Conservation (phyloP, 2,329 filamentous ascomycete genomes). For the Fusarium cicatricum region DNA sequence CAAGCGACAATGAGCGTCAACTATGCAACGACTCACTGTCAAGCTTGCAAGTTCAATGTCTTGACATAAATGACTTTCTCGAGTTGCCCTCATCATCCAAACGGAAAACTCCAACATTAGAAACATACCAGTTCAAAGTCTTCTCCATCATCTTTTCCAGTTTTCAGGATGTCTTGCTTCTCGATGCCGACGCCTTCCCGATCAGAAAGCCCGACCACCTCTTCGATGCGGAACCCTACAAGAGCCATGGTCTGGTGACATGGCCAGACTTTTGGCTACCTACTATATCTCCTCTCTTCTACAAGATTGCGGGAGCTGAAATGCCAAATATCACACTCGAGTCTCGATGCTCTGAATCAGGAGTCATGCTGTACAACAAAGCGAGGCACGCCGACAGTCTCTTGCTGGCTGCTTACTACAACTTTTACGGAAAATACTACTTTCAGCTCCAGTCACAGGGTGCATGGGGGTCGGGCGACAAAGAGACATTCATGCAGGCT, state of each 20-base stretch:
- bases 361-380: slow-evolving; percentile 36
- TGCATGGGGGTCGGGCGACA: slow-evolving; percentile 38
- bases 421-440: slow-evolving; percentile 36
- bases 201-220: slow-evolving; percentile 30
- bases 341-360: slow-evolving; percentile 34
- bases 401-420: slow-evolving; percentile 35
- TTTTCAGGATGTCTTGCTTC: slow-evolving; percentile 35
- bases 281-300: slow-evolving; percentile 36
- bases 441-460: slow-evolving; percentile 41
- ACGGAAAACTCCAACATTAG: slow-evolving; percentile 11
- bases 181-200: slow-evolving; percentile 38
- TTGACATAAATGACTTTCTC: slow-evolving; percentile 36
- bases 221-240: slow-evolving; percentile 30
- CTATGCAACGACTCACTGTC: slow-evolving; percentile 17
- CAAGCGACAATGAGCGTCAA: slow-evolving; percentile 20
- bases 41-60: slow-evolving; percentile 17
- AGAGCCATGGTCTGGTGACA: slow-evolving; percentile 28
- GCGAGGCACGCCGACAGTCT: slow-evolving; percentile 34
- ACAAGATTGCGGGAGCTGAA: slow-evolving; percentile 25
- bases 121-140: slow-evolving; percentile 34
- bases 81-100: slow-evolving; percentile 5
- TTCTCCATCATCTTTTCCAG: slow-evolving; percentile 37
- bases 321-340: slow-evolving; percentile 29
- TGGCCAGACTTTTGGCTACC: slow-evolving; percentile 41
- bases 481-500: slow-evolving; percentile 38